A percentile compares a stretch with the other conserved stretches of the same genome.
Conservation (phyloP, 108 stramenopile genomes). For the Cyclotella baltica region DNA sequence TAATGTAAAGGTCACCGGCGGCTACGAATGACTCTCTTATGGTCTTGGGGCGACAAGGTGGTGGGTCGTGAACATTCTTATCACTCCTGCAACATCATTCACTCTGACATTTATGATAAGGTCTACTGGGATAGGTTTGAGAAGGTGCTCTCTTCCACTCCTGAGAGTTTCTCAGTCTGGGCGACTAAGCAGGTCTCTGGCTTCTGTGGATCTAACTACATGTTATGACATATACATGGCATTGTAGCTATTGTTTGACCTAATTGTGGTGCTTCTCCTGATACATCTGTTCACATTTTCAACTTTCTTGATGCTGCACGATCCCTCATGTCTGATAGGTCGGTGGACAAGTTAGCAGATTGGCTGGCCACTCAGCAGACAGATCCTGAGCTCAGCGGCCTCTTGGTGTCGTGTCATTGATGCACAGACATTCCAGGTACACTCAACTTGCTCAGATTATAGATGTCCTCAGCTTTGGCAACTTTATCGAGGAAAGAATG, state of each 20-base stretch:
- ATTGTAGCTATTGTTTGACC: background rate
- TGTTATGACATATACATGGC: background rate
- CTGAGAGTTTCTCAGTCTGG: constrained; percentile 4
- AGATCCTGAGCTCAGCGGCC: background rate
- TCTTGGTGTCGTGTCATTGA: too few species aligned
- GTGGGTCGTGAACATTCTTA: background rate
- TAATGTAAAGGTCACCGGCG: background rate
- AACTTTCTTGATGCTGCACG: background rate
- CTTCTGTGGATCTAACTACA: background rate
- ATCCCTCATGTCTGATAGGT: background rate
- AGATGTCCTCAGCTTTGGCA: too few species aligned
- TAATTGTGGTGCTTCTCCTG: background rate
- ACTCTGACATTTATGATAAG: background rate
- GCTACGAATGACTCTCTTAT: background rate
- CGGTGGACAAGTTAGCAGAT: background rate
- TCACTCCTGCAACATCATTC: background rate
- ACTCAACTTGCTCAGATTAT: too few species aligned
- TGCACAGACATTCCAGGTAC: too few species aligned
- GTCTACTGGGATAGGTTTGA: constrained; percentile 5
- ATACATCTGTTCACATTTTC: background rate
- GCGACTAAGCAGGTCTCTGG: constrained; percentile 8
- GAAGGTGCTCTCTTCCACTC: background rate
- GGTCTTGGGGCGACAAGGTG: constrained; percentile 4
- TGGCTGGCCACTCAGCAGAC: constrained; percentile 5
- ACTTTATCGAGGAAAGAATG: too few species aligned